Conservation (phyloP, 78 protist genomes). For the Anaeramoeba flamelloides region DNA sequence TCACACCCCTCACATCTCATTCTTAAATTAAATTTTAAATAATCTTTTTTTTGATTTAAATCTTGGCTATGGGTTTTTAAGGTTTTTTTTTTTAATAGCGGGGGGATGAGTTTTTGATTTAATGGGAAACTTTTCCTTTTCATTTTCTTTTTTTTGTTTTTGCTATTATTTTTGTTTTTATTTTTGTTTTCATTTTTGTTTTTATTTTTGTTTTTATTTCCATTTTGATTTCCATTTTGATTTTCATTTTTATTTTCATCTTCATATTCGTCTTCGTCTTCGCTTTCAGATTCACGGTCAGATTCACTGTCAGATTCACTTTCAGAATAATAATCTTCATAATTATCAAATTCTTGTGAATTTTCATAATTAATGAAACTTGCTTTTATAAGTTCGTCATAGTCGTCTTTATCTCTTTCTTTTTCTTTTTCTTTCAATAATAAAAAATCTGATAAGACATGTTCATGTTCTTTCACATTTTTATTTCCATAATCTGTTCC, state of each 20-base stretch:
- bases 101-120: too few species aligned
- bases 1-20: too few species aligned
- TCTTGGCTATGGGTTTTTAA: too few species aligned
- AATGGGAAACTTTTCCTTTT: not conserved
- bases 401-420: not conserved
- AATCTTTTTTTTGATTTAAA: too few species aligned
- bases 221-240: not conserved
- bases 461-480: not conserved
- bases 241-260: not conserved
- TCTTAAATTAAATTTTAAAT: too few species aligned
- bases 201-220: not conserved
- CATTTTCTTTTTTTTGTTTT: not conserved
- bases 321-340: not conserved
- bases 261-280: not conserved
- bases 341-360: not conserved
- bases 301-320: not conserved
- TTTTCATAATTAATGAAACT: not conserved
- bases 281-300: not conserved
- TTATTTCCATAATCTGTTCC: too few species aligned
- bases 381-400: not conserved
- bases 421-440: not conserved
- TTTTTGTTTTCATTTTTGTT: not conserved
- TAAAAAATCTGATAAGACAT: not conserved
- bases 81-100: too few species aligned
- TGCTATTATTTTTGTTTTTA: not conserved